These are phyloP conservation scores for Pharus latifolius DNA, from an alignment of 176 grass and related monocot species.

Conservation along the genomic window DNA sequence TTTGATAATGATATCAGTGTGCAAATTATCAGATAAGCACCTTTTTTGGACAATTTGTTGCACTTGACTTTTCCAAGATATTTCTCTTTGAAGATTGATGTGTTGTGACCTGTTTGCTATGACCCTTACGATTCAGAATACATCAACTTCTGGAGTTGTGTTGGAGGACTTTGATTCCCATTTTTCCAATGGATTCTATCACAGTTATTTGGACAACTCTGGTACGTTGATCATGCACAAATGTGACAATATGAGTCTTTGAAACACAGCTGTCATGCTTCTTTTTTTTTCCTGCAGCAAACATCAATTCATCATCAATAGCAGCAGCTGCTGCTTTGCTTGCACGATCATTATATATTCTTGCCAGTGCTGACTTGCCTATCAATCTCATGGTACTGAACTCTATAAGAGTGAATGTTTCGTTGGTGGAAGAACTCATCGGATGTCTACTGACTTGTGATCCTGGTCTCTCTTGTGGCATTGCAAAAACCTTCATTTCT, in stretches of 20 bases:
- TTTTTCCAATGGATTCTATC: constrained; percentile 81
- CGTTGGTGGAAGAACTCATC: constrained; percentile 65
- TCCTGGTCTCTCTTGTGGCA: constrained; percentile 76
- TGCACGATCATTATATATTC: constrained; percentile 69
- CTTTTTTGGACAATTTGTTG: not conserved
- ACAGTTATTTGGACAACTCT: constrained; percentile 67
- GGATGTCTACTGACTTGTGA: constrained; percentile 79
- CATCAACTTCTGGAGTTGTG: constrained; percentile 79
- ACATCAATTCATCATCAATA: constrained; percentile 82
- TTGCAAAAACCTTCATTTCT: constrained; percentile 60
- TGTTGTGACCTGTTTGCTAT: constrained; percentile 16
- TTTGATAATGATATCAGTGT: not conserved
- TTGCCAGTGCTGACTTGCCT: constrained; percentile 49
- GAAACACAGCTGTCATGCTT: not conserved
- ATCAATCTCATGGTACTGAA: constrained; percentile 73
- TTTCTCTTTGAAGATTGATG: constrained; percentile 1
- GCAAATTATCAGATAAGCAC: not conserved
- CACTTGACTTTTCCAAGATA: not conserved
- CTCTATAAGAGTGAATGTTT: constrained; percentile 81
- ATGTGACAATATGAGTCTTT: not conserved
- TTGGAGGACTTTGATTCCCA: constrained; percentile 87
- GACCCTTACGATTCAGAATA: constrained; percentile 45
- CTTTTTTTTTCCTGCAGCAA: constrained; percentile 36
- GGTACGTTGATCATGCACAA: constrained; percentile 34
- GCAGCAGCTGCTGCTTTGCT: constrained; percentile 69